phyloP scores from a whole-genome alignment of 192 early-diverging fungal genomes.

The Backusella psychrophila region DNA sequence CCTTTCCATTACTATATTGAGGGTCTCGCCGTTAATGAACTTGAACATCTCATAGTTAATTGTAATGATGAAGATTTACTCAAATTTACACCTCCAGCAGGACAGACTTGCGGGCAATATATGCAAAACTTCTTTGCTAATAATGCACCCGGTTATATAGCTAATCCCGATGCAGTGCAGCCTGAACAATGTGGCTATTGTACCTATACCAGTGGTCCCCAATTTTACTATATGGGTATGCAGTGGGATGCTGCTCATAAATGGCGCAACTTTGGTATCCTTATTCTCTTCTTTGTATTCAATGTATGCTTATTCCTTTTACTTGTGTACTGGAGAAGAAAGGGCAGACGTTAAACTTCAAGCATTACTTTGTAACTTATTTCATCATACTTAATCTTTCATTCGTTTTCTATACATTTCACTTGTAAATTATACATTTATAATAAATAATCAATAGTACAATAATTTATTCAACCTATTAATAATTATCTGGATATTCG shows the following conservation, averaged over 20 bases:
- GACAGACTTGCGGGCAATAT: conserved; percentile 63
- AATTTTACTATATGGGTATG: conserved; percentile 47
- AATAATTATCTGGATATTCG: neutral
- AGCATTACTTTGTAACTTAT: neutral
- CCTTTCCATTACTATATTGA: conserved; percentile 71
- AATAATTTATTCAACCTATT: neutral
- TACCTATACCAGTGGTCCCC: conserved; percentile 49
- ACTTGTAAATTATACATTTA: neutral
- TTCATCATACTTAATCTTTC: neutral
- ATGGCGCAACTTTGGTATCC: conserved; percentile 72
- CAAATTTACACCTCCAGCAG: conserved; percentile 50
- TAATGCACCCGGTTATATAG: conserved; percentile 1
- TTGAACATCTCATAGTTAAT: conserved; percentile 44
- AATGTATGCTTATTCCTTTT: conserved; percentile 49
- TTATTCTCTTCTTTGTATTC: conserved; percentile 59
- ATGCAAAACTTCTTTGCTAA: conserved; percentile 8
- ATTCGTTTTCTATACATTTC: neutral
- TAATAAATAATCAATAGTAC: neutral
- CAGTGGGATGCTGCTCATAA: conserved; percentile 55
- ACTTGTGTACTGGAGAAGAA: conserved; percentile 40
- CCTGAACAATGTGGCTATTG: conserved; percentile 65
- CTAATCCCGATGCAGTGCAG: conserved; percentile 16
- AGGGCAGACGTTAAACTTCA: conserved; percentile 19
- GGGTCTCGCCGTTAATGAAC: conserved; percentile 57
- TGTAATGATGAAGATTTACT: conserved; percentile 57